These are phyloP conservation scores for Cordyceps farinosa DNA, from an alignment of 2,329 filamentous ascomycete species.

Conservation along the genomic window DNA sequence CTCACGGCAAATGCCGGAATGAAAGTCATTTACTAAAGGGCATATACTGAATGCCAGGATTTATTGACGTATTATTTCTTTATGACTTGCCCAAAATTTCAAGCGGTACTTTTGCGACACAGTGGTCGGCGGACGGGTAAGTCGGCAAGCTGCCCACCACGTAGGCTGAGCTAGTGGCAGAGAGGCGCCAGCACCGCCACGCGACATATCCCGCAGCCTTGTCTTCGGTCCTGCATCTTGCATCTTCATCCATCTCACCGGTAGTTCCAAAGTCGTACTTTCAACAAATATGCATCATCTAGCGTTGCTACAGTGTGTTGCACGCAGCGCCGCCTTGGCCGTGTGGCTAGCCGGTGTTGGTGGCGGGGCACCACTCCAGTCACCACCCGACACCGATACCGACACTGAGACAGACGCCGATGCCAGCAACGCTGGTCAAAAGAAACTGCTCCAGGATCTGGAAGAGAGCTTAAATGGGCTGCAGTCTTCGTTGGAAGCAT, in stretches of 20 bases:
- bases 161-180: neutral
- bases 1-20: no score
- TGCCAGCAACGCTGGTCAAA: neutral
- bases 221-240: neutral
- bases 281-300: neutral
- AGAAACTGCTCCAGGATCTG: neutral
- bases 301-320: neutral
- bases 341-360: neutral
- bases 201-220: conserved; percentile 4
- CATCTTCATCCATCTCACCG: neutral
- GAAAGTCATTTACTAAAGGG: no score
- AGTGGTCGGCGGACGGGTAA: neutral
- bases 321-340: neutral
- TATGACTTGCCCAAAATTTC: neutral
- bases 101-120: no score
- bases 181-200: neutral
- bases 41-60: neutral
- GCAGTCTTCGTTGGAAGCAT: neutral
- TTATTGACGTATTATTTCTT: neutral
- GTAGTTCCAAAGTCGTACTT: no score
- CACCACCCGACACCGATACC: neutral
- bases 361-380: neutral
- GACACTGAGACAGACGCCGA: neutral
- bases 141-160: neutral
- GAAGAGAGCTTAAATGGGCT: neutral